Evolutionary conservation across 1,139 yeast species (phyloP), one percentile per base, ranked within the genome.

Genomic region (Candida frijolesensis): DNA sequence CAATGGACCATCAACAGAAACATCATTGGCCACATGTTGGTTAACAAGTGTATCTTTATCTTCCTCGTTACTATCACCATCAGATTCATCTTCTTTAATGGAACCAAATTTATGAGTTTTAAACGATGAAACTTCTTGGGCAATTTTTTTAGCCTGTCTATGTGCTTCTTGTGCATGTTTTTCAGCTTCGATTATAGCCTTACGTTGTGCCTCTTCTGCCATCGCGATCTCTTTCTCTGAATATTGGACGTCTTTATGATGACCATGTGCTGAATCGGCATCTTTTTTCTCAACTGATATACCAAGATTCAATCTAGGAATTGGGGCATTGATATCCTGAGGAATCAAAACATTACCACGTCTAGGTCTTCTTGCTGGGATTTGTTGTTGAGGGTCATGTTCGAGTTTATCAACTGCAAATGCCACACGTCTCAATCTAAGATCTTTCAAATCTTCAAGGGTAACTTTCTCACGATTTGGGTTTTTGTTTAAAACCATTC

Each of bases 301-400:
- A 1, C 94, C 94, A 50, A 83, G 76, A 0, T 87, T 80, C 32
- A 87, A 71, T 55, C 85, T 70, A 22, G 88, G 82, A 1, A 88
- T 84, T 1, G 83, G 83, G 0, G 86, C 85, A 37, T 75, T 65
- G 34, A 85, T 60, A 60, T 87, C 94, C 45, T 85, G 89, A 0
- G 92, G 90, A 11, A 90, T 82, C 37, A 87, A 64, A 7, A 91
- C 92, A 61, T 89, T 85, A 3, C 97, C 97, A 57, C 79, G 79
- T 56, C 81, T 79, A 2, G 97, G 97, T 53, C 85, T 79, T 58
- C 96, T 74, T 1, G 96, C 87, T 0, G 98, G 98, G 53, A 92
- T 88, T 65, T 91, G 97, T 63, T 92, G 98, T 38, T 96, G 97
- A 1, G 98, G 98, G 65, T 92, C 97, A 54, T 74, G 77, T 0